Percentiles rank a stretch among this genome's conserved stretches.
Evolutionary conservation across 331 rosid species (phyloP).

Genomic region (Cydonia oblonga): DNA sequence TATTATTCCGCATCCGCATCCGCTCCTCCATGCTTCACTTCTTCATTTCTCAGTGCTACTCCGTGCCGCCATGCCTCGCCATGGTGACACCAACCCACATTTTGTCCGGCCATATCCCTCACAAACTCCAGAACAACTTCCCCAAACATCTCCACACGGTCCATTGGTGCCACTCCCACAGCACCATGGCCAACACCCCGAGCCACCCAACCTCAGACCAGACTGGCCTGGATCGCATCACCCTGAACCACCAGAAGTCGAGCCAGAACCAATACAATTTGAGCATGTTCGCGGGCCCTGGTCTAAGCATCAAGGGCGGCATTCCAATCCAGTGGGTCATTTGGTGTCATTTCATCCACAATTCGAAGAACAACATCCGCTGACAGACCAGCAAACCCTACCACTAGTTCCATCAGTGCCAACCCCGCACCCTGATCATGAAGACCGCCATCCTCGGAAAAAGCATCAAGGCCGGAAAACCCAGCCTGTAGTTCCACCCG

Average conservation of each 20-base stretch:
- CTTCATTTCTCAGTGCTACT: conserved; percentile 2
- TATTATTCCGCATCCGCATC: not conserved
- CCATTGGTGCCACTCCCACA: not conserved
- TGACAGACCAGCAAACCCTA: conserved; percentile 2
- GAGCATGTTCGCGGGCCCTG: not conserved
- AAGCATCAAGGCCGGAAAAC: too few relatives aligned
- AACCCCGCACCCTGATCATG: not conserved
- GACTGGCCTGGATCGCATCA: not conserved
- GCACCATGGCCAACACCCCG: not conserved
- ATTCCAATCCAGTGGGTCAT: not conserved
- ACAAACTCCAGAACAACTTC: conserved; percentile 3
- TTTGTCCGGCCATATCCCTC: conserved; percentile 24
- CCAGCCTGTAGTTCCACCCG: too few relatives aligned
- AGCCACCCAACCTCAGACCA: not conserved
- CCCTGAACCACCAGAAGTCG: not conserved
- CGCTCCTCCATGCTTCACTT: not conserved
- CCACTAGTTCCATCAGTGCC: not conserved
- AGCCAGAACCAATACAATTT: not conserved
- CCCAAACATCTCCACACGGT: not conserved
- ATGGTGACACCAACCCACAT: conserved; percentile 58
- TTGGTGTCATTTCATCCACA: not conserved
- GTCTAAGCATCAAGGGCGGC: conserved; percentile 13
- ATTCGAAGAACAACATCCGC: not conserved
- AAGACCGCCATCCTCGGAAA: not conserved
- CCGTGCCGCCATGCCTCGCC: conserved; percentile 16